Base-by-base conservation (phyloP, 352 stramenopile genomes). In the Albugo candida region DNA sequence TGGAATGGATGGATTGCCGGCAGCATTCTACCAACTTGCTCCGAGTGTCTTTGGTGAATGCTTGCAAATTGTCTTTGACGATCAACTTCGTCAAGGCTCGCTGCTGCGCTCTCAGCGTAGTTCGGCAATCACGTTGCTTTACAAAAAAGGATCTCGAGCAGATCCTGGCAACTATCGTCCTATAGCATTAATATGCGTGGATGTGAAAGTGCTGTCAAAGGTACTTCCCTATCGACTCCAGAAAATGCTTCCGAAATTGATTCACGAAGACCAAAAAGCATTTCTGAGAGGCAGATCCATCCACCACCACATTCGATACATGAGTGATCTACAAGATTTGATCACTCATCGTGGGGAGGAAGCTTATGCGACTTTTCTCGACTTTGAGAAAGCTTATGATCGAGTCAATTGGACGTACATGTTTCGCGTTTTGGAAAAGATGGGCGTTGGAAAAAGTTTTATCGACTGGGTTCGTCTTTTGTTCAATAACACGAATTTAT, bases 171-270 rank as follows among this genome's bases (percentile, higher is more conserved):
- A 2, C 34, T 14, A 0, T 45, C 48, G 0, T 54, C 53, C 0
- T 39, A 46, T 2, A 45, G 45, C 12, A 65, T 49, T 66, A 16
- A 54, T 66, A 51, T 47, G 43, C 12, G 59, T 63, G 17, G 55
- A 61, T 17, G 47, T 55, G 1, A 60, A 61, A 41, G 38, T 55
- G 19, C 41, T 55, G 5, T 55, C 58, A 0, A 42, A 55, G 34
- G 27, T 47, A 0, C n/a, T 46, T 61, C 21, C 53, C 0, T 41
- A 54, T 11, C 31, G 49, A 1, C 37, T 55, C 3, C 27, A 45
- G 5, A 2, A 5, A 2, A 37, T 51, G 11, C 13, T 61, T 5
- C 49, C 18, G 1, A 12, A 20, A 11, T 21, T 59, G 8, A 36
- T 61, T 0, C 49, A 64, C 24, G 14, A 11, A 0, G 49, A 60